Base-by-base conservation (phyloP, 306 rosid genomes). In the Oemleria cerasiformis region DNA sequence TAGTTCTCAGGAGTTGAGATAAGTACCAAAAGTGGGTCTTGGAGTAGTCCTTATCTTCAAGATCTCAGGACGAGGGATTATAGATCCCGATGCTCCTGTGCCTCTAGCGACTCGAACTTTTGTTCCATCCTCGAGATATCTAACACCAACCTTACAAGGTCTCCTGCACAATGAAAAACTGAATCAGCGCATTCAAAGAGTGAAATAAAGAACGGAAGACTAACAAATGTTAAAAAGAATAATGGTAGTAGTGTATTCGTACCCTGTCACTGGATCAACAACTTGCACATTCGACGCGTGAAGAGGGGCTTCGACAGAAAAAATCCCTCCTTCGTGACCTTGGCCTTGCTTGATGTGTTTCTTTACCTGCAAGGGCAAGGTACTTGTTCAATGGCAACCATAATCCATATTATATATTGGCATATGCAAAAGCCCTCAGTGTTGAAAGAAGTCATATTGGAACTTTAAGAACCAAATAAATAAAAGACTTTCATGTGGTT, bases 261-360 rank as follows among this genome's bases (percentile, higher is more conserved):
- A 94, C 96, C 91, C 94, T 3, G 97, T 94, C 21, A 79, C 88
- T 66, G 96, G 92, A 67, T 94, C 98, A 84, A 87, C 4, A 77
- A 87, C 88, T 80, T 91, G 96, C 64, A 94, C 96, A 64, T 91
- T 94, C 23, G 96, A 94, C 68, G 76, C 97, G 81, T 94, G 98
- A 40, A 94, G 65, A 13, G 98, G 97, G 56, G 96, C 98, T 89
- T 93, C 98, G 19, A 93, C 97, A 0, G 94, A 67, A 79, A 93
- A 93, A 63, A 93, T 93, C 21, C 98, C 97, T 51, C 98, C 98
- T 81, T 93, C 98, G 63, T 91, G 96, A 20, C 98, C 98, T 75
- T 88, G 97, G 54, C 98, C 98, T 86, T 91, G 97, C 78, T 91
- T 91, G 44, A 93, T 91, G 75, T 93, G 98, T 78, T 93, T 93